Evolutionary conservation across 495 filamentous ascomycete genomes (phyloP).

Genomic region (Astrothelium macrocarpum): DNA sequence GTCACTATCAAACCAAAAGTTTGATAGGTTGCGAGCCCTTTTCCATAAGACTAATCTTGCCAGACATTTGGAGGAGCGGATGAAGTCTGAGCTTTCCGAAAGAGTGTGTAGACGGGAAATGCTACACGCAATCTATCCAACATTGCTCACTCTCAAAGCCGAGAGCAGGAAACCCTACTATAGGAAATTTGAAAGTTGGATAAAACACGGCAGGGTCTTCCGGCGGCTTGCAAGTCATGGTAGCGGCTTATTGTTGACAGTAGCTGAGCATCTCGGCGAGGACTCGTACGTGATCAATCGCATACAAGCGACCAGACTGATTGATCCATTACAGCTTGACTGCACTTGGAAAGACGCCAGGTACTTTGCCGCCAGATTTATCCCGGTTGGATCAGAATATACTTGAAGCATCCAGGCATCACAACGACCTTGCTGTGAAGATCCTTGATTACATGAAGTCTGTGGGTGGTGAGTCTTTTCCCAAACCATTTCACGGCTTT

Average conservation of each 20-base stretch:
- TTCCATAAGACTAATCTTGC: no score
- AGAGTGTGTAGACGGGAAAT: no score
- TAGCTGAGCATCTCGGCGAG: not conserved
- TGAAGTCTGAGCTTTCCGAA: no score
- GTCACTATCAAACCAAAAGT: no score
- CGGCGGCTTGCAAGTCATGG: no score
- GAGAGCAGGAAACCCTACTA: no score
- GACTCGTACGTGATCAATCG: not conserved
- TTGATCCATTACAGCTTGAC: not conserved
- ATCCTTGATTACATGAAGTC: not conserved
- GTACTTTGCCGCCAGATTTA: not conserved
- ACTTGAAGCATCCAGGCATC: not conserved
- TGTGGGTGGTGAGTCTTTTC: not conserved
- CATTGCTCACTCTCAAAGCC: no score
- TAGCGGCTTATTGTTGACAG: not conserved
- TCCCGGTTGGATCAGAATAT: not conserved
- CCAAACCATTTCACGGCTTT: not conserved
- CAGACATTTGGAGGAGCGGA: no score
- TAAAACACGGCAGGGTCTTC: no score
- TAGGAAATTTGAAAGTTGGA: no score
- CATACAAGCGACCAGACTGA: not conserved
- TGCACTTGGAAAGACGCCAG: not conserved
- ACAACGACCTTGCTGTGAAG: not conserved
- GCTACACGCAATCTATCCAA: no score
- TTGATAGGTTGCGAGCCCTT: no score